These are phyloP conservation scores for Fulvia fulva DNA, from an alignment of 2,329 filamentous ascomycete species.

Conservation along the genomic window DNA sequence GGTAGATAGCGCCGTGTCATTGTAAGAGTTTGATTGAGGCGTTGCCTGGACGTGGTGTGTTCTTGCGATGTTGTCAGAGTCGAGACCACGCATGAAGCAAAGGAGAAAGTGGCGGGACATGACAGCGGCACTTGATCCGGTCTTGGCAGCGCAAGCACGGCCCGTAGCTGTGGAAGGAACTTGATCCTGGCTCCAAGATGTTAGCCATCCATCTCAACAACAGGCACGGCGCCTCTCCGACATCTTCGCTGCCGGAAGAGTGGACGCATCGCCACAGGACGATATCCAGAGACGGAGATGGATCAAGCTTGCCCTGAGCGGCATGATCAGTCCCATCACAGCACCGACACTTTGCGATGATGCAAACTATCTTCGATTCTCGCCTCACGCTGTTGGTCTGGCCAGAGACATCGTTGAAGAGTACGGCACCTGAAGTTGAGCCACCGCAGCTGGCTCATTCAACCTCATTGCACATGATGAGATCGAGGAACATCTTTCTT, in stretches of 20 bases:
- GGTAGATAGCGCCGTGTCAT: neutral
- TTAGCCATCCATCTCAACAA: too few relatives aligned
- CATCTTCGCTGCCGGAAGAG: constrained; percentile 37
- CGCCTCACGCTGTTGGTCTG: constrained; percentile 36
- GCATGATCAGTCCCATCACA: constrained; percentile 57
- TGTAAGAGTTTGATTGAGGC: too few relatives aligned
- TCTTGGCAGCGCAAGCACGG: constrained; percentile 3
- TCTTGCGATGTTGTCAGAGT: too few relatives aligned
- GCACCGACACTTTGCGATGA: constrained; percentile 54
- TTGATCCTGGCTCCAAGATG: too few relatives aligned
- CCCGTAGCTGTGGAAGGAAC: too few relatives aligned
- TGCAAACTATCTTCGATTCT: constrained; percentile 47
- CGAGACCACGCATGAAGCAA: too few relatives aligned
- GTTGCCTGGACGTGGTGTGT: too few relatives aligned
- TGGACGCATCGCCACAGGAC: constrained; percentile 47
- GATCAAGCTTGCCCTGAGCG: constrained; percentile 59
- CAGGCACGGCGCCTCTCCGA: constrained; percentile 17
- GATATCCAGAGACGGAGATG: constrained; percentile 57
- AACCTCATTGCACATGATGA: constrained; percentile 35
- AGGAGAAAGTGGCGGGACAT: too few relatives aligned
- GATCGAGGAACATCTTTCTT: constrained; percentile 39
- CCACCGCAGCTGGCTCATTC: constrained; percentile 39
- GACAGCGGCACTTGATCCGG: too few relatives aligned
- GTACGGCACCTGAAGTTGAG: constrained; percentile 41
- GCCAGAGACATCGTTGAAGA: constrained; percentile 45